Base-by-base conservation (phyloP, 441 rosid genomes). In the Pelargonium australe region DNA sequence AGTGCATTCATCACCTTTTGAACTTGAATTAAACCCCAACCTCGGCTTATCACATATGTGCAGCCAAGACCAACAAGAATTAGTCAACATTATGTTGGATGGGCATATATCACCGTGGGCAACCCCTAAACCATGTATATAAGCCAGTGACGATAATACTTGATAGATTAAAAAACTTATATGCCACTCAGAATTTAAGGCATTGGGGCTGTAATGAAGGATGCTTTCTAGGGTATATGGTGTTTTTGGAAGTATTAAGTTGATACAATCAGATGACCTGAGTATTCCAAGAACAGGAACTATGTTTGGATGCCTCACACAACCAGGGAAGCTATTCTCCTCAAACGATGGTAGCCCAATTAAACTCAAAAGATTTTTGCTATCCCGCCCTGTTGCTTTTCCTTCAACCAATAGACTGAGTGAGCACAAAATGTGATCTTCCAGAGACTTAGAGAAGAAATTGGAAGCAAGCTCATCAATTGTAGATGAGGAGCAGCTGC, bases 221-320 rank as follows among this genome's bases (percentile, higher is more conserved):
- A 94, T 69, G 61, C 75, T 85, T 76, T 94, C 95, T 85, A 94
- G 82, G 57, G 89, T 84, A 76, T 77, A 82, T 3, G 93, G 90
- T 79, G 90, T 67, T 76, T 83, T 91, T 12, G 93, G 97, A 75
- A 88, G 84, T 80, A 94, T 81, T 49, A 84, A 79, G 72, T 81
- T 82, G 51, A 85, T 72, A 81, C 75, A 70, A 66, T 67, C 80
- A 65, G 85, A 69, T 66, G 89, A 72, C 57, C 79, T 83, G 34
- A 91, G 75, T 78, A 88, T 71, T 28, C 96, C 96, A 69, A 94
- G 75, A 31, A 89, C 67, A 53, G 98, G 97, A 55, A 80, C 79
- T 67, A 91, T 72, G 72, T 91, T 94, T 34, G 98, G 98, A 80
- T 94, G 98, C 82, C 98, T 87, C 67, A 89, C 76, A 80, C 83